Evolutionary conservation across 768 basidiomycete genomes (phyloP).

Genomic region (Porpolomopsis calyptriformis): DNA sequence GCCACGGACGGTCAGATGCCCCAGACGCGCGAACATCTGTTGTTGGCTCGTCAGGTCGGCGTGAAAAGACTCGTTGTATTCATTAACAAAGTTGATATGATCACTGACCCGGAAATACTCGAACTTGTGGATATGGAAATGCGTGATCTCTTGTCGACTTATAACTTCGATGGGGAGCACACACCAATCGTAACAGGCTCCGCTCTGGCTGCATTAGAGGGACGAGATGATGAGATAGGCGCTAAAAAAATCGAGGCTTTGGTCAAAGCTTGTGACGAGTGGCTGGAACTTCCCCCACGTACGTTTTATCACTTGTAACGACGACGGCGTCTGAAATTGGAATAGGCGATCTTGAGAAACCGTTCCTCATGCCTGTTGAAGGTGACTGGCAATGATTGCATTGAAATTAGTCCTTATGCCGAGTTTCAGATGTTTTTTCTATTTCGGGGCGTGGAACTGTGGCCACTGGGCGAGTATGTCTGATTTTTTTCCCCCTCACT

Average conservation of each 20-base stretch:
- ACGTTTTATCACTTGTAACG: constrained; percentile 20
- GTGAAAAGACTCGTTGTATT: constrained; percentile 97
- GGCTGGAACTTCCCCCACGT: constrained; percentile 93
- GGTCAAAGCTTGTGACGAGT: constrained; percentile 78
- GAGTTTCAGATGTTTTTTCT: constrained; percentile 69
- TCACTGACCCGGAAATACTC: constrained; percentile 95
- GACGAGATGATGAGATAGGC: constrained; percentile 72
- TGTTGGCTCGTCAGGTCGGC: constrained; percentile 96
- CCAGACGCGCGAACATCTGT: constrained; percentile 95
- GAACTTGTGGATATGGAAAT: constrained; percentile 99
- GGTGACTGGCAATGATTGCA: constrained; percentile 27
- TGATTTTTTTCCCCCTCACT: neutral
- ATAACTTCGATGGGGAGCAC: constrained; percentile 94
- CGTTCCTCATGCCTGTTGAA: constrained; percentile 94
- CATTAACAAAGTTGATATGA: constrained; percentile 98
- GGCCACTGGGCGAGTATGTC: constrained; percentile 78
- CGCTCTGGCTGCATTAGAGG: constrained; percentile 89
- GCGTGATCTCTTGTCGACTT: constrained; percentile 83
- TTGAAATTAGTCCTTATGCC: neutral
- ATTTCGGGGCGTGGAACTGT: constrained; percentile 98
- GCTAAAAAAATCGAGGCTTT: constrained; percentile 70
- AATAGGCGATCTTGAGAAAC: constrained; percentile 89
- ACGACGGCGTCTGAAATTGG: neutral
- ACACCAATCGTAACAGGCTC: constrained; percentile 99
- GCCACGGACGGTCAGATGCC: constrained; percentile 99